Evolutionary conservation across 805 yeast species (phyloP), one percentile per base, ranked within the genome.

Genomic region (Diddensiella transvaalensis): DNA sequence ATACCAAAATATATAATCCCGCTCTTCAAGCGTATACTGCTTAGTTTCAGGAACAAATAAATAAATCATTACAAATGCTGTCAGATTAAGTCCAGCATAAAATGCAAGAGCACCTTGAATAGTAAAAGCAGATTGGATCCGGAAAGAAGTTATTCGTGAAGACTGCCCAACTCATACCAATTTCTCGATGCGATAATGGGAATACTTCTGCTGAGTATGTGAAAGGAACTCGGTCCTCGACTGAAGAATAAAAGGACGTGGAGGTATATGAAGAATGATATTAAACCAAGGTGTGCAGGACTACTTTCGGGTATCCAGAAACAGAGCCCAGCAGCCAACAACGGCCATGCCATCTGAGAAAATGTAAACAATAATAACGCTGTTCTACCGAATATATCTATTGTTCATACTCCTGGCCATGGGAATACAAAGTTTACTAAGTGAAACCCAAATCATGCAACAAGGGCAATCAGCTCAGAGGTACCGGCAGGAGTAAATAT

Each of bases 181-280:
- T 67, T 55, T 86, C 88, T 68, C 95, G 79, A 55, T 85, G 78
- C 58, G 83, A 82, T 60, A 85, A 72, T 52, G 91, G 87, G 69
- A 83, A 78, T 60, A 85, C 85, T 66, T 87, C 95, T 11, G 95
- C 93, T 22, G 88, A 81, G 42, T 51, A 51, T 1, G 91, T 83
- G 70, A 87, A 87, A 3, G 96, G 95, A 43, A 87, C 91, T 39
- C 95, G 95, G 62, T 84, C 88, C 49, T 93, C 90, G 2, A 84
- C 78, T 0, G 93, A 84, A 67, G 87, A 87, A 47, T 83, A 82
- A 56, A 93, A 93, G 51, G 80, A 69, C 5, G 84, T 71, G 47
- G 85, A 87, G 60, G 62, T 85, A 87, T 49, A 87, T 82, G 56
- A 91, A 93, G 52, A 80, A 69, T 3, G 83, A 71, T 46, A 85